Base-by-base conservation (phyloP, 2,329 filamentous ascomycete genomes). In the Trichothecium roseum region DNA sequence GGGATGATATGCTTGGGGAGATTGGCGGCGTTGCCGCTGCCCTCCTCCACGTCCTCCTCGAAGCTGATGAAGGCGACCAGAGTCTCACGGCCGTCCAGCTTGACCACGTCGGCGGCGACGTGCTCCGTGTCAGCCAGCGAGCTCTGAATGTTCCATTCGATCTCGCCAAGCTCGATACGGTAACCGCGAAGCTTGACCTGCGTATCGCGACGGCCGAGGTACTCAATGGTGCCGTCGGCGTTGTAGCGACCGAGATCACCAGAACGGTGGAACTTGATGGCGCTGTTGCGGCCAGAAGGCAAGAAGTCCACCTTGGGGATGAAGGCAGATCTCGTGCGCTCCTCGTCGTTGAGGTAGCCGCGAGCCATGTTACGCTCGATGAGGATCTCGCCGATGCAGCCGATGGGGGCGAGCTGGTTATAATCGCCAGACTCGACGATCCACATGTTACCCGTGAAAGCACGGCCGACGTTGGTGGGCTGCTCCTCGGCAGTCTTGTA, bases 181-280 rank as follows among this genome's bases (percentile, higher is more conserved):
- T 88, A 81, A 0, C 86, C 86, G 30, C 84, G 72, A 8, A 94
- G 66, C 52, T 93, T 94, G 37, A 91, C 66, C 54, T 93, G 84
- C 40, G 82, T 81, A 45, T 93, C 86, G 17, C 79, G 64, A 27
- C 84, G 72, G 10, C 84, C 84, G 9, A 74, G 57, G 28, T 91
- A 84, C 4, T 83, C 56, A 6, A 94, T 64, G 0, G 79, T 81
- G 0, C 84, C 82, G 49, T 93, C 82, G 0, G 77, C 66, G 8
- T 94, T 70, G 59, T 94, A 72, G 15, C 85, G 69, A 0, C 86
- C 88, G 47, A 85, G 67, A 48, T 95, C 87, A 1, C 88, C 86
- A 24, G 81, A 86, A 12, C 84, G 73, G 50, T 94, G 94, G 1
- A 94, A 57, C 2, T 76, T 73, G 2, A 86, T 86, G 51, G 76